Evolutionary conservation across 2,329 filamentous ascomycete species (phyloP).

Genomic region (Orbilia javanica): DNA sequence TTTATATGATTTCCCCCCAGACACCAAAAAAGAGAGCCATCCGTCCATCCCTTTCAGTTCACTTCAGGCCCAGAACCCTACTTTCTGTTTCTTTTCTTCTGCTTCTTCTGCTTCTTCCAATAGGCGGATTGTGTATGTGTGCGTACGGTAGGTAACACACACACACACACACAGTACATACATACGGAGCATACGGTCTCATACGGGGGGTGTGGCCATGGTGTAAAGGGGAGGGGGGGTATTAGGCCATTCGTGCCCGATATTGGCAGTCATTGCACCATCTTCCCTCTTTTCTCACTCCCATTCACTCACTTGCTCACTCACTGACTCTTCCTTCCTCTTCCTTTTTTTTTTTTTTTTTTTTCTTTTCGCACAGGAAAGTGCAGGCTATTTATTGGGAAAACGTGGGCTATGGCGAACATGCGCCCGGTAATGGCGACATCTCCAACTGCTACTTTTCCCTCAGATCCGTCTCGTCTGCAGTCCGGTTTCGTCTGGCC

Average conservation of each 20-base stretch:
- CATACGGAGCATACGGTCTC: not conserved
- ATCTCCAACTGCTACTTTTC: slow-evolving; percentile 8
- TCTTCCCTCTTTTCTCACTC: no score
- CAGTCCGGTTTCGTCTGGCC: no score
- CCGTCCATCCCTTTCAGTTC: not conserved
- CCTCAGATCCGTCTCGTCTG: no score
- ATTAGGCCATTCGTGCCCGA: slow-evolving; percentile 22
- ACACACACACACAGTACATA: not conserved
- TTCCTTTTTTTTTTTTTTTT: no score
- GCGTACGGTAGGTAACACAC: no score
- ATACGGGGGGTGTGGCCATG: not conserved
- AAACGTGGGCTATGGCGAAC: slow-evolving; percentile 50
- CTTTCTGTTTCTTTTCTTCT: no score
- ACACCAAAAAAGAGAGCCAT: no score
- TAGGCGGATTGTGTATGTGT: no score
- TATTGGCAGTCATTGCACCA: slow-evolving; percentile 42
- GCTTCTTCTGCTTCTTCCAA: no score
- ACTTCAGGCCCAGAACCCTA: not conserved
- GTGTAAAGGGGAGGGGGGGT: not conserved
- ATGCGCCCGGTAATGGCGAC: slow-evolving; percentile 53
- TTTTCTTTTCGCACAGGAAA: not conserved
- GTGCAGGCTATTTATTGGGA: slow-evolving; percentile 36
- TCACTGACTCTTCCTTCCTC: no score
- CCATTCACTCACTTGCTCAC: no score
- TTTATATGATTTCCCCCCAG: slow-evolving; percentile 15